Evolutionary conservation across 306 rosid species (phyloP), one percentile per base, ranked within the genome.

Genomic region (Trifolium subterraneum): DNA sequence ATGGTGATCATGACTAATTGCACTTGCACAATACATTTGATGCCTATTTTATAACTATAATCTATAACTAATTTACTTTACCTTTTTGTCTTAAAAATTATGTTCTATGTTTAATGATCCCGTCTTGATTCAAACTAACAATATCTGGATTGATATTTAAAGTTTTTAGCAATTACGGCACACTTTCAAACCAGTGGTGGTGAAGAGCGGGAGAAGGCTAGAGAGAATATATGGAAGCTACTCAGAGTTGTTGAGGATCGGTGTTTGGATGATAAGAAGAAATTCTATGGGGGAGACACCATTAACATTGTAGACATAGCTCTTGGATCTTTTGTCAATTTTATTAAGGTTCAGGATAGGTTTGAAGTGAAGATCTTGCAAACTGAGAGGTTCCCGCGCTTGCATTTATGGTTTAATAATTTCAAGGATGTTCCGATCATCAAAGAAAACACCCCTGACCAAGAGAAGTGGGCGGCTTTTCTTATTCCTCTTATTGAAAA

Each of bases 271-370:
- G 77, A 64, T 64, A 2, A 62, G 14, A 78, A 63, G 13, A 73
- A 78, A 25, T 68, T 78, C 23, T 62, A 78, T 54, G 82, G 86
- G 0, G 82, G 85, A 10, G 79, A 82, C 14, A 67, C 39, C 45
- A 61, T 82, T 22, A 74, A 63, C 62, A 78, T 78, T 25, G 59
- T 44, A 13, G 50, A 44, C 50, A 44, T 44, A 4, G 50, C 50
- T 44, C 50, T 44, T 13, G 50, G 50, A 44, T 12, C 50, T 4
- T 44, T 44, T 44, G 8, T 44, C 50, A 44, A 44, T 12, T 44
- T 44, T 13, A 44, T 44, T 44, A 15, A 13, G 2, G 50, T 13
- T 44, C 50, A 44, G 3, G 50, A 44, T 44, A 44, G 13, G 50
- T 44, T 44, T 44, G 50, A 44, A 44, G 50, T 44, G 50, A 12